These are phyloP conservation scores for Artemisia annua DNA, from an alignment of 129 eudicot species.

Conservation along the genomic window DNA sequence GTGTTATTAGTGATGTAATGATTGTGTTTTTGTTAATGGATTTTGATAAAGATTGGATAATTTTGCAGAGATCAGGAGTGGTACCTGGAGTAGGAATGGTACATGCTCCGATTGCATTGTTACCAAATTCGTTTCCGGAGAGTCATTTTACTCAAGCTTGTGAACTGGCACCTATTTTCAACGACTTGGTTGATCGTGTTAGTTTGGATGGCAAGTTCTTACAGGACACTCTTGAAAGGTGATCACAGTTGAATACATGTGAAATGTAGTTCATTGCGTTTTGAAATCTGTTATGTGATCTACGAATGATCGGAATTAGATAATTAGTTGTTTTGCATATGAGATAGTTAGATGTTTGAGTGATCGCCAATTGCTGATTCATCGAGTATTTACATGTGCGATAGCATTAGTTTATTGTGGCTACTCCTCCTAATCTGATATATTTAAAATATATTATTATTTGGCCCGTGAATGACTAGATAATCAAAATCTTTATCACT, in stretches of 20 bases:
- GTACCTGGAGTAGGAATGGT: constrained; percentile 91
- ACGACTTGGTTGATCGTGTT: constrained; percentile 87
- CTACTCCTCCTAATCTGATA: too few relatives aligned
- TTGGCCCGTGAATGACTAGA: too few relatives aligned
- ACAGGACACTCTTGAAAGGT: constrained; percentile 91
- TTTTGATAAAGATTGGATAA: not conserved
- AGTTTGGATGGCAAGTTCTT: constrained; percentile 86
- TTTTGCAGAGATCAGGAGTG: constrained; percentile 73
- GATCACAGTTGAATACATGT: not conserved
- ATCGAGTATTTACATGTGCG: too few relatives aligned
- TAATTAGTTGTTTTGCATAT: too few relatives aligned
- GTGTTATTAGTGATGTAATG: too few relatives aligned
- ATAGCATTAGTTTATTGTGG: too few relatives aligned
- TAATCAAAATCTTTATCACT: too few relatives aligned
- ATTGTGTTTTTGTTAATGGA: not conserved
- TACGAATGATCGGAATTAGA: too few relatives aligned
- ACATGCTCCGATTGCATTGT: constrained; percentile 84
- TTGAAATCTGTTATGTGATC: too few relatives aligned
- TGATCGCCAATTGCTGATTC: too few relatives aligned
- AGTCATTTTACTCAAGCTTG: constrained; percentile 81
- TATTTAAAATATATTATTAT: too few relatives aligned
- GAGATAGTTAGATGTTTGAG: too few relatives aligned
- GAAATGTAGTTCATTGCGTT: not conserved
- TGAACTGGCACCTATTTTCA: constrained; percentile 88
- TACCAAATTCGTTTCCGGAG: constrained; percentile 79